Conservation (phyloP, 352 stramenopile species). For the Pythium rishiriense region DNA sequence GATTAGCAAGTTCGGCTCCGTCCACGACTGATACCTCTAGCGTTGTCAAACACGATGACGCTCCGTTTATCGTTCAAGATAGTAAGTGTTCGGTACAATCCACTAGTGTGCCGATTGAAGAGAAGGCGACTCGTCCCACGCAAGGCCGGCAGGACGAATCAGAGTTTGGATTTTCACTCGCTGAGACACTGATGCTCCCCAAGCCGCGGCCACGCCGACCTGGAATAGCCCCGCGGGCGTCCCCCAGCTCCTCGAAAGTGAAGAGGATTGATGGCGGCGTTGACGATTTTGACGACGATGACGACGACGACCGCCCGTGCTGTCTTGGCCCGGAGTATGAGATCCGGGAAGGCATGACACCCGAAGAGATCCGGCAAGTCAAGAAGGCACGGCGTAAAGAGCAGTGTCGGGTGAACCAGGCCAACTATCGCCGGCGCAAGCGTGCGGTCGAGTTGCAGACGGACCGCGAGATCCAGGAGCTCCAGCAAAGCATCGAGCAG, state of each 20-base stretch:
- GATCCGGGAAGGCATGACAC: conserved; percentile 9
- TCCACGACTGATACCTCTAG: too few species aligned
- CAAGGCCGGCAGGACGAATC: neutral
- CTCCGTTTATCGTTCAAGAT: too few species aligned
- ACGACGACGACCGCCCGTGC: conserved; percentile 3
- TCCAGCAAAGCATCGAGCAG: conserved; percentile 42
- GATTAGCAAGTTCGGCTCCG: neutral
- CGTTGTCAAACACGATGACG: too few species aligned
- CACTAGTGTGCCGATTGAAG: too few species aligned
- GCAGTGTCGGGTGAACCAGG: conserved; percentile 63
- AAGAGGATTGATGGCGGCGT: neutral
- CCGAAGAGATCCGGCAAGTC: neutral
- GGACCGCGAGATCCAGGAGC: conserved; percentile 28
- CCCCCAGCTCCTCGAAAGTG: neutral
- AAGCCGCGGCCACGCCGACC: neutral
- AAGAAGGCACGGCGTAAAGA: conserved; percentile 55
- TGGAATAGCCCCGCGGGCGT: neutral
- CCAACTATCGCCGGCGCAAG: conserved; percentile 59
- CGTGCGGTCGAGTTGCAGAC: conserved; percentile 44
- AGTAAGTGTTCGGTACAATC: too few species aligned
- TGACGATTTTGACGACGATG: neutral
- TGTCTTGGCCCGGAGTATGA: neutral
- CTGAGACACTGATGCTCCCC: neutral
- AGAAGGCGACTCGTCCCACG: neutral
- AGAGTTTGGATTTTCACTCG: neutral